Base-by-base conservation (phyloP, 352 stramenopile species). In the Pythium oligandrum region DNA sequence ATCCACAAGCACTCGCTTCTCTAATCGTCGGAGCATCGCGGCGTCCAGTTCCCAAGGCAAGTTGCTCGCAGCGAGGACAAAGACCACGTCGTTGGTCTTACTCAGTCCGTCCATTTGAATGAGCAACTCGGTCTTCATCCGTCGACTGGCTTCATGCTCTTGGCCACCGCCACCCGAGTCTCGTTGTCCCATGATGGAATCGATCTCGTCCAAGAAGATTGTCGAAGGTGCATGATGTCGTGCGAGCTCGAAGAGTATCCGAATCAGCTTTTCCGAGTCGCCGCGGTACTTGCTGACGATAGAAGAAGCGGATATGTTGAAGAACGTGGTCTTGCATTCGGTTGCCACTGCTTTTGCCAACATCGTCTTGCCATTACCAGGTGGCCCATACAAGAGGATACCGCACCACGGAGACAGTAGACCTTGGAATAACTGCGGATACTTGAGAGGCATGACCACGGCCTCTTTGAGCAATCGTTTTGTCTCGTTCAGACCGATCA, bases 401-500 rank as follows among this genome's bases (percentile, higher is more conserved):
- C 93, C 94, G 55, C 96, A 97, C 83, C 83, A 93, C 0, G 83
- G 81, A 1, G 81, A 86, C 1, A 96, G 68, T 32, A 98, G 76
- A 0, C 96, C 95, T 52, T 90, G 82, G 53, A 98, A 98, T 32
- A 98, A 78, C 49, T 98, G 84, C 3, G 95, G 95, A 55, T 98
- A 97, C 71, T 93, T 95, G 43, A 97, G 71, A 6, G 95, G 95
- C 71, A 98, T 93, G 31, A 98, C 92, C 1, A 98, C 87, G 0
- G 93, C 94, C 62, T 98, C 92, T 61, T 97, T 94, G 11, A 98
- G 66, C 30, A 98, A 59, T 17, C 93, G 70, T 60, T 98, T 98
- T 31, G 95, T 96, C 51, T 98, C 89, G 30, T 78, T 63, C 38
- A 97, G 63, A 3, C 82, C 88, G 48, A 96, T 90, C 36, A 97